Evolutionary conservation across 169 alveolate species (phyloP).

Genomic region (Eimeria sp.): DNA sequence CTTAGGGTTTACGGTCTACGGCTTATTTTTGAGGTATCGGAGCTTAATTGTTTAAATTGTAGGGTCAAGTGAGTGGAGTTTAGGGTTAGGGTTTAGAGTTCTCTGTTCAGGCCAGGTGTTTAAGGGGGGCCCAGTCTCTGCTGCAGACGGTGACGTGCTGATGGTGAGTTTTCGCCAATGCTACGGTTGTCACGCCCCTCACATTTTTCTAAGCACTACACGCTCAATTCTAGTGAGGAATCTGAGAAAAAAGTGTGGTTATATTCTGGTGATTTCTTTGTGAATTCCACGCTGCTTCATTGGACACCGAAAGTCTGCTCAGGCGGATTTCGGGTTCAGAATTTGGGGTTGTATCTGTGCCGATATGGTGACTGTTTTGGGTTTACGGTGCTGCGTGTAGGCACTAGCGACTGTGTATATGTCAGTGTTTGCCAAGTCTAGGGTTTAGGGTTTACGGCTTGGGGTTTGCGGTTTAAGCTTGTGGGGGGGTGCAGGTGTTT

Average conservation of each 20-base stretch:
- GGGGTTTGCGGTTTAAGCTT: not conserved
- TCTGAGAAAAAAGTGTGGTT: too few relatives aligned
- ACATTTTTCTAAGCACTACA: not conserved
- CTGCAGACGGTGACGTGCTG: not conserved
- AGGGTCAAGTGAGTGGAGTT: not conserved
- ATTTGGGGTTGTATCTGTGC: not conserved
- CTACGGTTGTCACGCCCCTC: not conserved
- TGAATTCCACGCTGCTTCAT: not conserved
- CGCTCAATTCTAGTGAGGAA: not conserved
- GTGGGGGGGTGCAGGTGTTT: not conserved
- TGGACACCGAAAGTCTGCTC: not conserved
- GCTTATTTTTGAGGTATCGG: not conserved
- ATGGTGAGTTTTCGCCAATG: not conserved
- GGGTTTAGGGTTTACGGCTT: not conserved
- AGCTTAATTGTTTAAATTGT: not conserved
- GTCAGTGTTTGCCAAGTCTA: not conserved
- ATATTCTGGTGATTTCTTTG: not conserved
- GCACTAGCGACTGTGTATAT: too few relatives aligned
- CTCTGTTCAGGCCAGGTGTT: conserved; percentile 38
- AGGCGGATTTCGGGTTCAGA: not conserved
- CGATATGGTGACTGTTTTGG: too few relatives aligned
- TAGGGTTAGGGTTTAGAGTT: conserved; percentile 38
- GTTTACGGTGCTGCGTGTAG: too few relatives aligned
- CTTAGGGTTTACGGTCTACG: not conserved
- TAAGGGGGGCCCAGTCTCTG: not conserved